These are phyloP conservation scores for Aschersonia sp. DNA, from an alignment of 2,329 filamentous ascomycete genomes.

Conservation along the genomic window DNA sequence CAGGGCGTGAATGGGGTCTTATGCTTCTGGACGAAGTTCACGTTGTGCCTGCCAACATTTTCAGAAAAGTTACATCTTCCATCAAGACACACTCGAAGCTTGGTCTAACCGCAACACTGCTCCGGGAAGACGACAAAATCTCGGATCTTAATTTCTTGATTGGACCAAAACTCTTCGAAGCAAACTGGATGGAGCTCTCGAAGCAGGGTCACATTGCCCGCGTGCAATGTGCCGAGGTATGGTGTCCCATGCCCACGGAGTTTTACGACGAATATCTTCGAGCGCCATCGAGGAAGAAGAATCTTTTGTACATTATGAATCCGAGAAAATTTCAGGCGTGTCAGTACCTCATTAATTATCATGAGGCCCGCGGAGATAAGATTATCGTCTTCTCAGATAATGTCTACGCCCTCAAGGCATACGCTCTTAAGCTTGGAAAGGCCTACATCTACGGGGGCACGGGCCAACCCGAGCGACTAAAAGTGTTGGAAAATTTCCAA, in stretches of 20 bases:
- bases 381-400: slow-evolving; percentile 98
- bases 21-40: slow-evolving; percentile 97
- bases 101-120: slow-evolving; percentile 80
- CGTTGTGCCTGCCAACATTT: slow-evolving; percentile 93
- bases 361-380: slow-evolving; percentile 88
- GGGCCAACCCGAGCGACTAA: slow-evolving; percentile 67
- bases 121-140: slow-evolving; percentile 97
- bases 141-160: slow-evolving; percentile 95
- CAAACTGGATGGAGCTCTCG: slow-evolving; percentile 98
- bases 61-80: slow-evolving; percentile 80
- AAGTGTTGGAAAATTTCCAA: slow-evolving; percentile 87
- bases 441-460: slow-evolving; percentile 88
- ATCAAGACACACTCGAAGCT: slow-evolving; percentile 95
- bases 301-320: slow-evolving; percentile 83
- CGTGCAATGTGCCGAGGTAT: slow-evolving; percentile 96
- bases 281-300: slow-evolving; percentile 36
- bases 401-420: slow-evolving; percentile 77
- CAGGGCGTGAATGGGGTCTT: slow-evolving; percentile 82
- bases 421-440: slow-evolving; percentile 72
- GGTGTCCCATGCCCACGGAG: slow-evolving; percentile 98
- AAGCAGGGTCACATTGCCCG: slow-evolving; percentile 94
- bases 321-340: slow-evolving; percentile 93
- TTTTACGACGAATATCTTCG: slow-evolving; percentile 92
- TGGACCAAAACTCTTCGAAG: slow-evolving; percentile 92
- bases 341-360: slow-evolving; percentile 96